Base-by-base conservation (phyloP, 179 eudicot species). In the Camellia oleifera region DNA sequence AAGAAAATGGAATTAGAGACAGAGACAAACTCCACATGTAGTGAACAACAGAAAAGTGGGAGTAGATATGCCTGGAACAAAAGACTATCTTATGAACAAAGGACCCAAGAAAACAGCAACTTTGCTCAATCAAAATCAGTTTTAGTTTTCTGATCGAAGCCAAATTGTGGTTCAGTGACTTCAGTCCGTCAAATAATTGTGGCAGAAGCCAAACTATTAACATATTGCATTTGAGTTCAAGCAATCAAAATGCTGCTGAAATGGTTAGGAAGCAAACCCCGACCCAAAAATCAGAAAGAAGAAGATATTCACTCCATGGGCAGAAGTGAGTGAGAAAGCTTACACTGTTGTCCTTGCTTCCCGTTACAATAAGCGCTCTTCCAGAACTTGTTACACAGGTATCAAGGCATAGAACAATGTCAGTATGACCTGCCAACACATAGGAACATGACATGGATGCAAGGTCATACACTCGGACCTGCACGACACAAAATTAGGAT, bases 261-360 rank as follows among this genome's bases (percentile, higher is more conserved):
- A 54, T 40, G 13, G 8, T 3, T 7, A 12, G 17, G 18, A 14
- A 46, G 53, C 15, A 7, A 74, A 14, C 65, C 46, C 50, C 13
- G 7, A 57, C 52, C 26, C 77, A 74, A 74, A 45, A 57, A 74
- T 57, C 12, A 74, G n/a, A 74, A 57, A 74, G 48, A 54, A 57
- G 66, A 74, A 57, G 17, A 64, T 4, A 20, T 57, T 44, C 66
- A 58, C 66, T 42, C 23, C 15, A 40, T 40, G 52, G 7, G 13
- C 14, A 60, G 76, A 32, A 75, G 54, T 10, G 7, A 50, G 13
- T 61, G 10, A 52, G 45, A 68, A 65, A 77, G 81, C 94, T 92
- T 82, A 97, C 99, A 82, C 77, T 92, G 73, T 92, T 94, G 85
- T 97, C 99, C 87, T 94, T 97, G 95, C 99, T 97, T 81, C 99